These are phyloP conservation scores for Triadica sebifera DNA, from an alignment of 345 rosid species.

Conservation along the genomic window DNA sequence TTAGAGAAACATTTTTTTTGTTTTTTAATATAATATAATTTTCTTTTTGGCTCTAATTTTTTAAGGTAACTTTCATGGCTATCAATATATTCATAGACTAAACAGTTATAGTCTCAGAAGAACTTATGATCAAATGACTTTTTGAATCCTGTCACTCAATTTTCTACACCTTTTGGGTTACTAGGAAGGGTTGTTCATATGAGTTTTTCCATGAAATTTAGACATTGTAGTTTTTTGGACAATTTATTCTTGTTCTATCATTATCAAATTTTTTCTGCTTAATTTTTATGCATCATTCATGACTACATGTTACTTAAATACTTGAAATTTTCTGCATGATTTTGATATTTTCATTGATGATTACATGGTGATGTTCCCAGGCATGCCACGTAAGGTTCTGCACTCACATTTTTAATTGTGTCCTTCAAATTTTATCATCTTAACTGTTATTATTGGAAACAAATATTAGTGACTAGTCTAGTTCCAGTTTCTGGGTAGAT, in stretches of 20 bases:
- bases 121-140: slow-evolving; percentile 77
- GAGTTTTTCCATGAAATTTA: slow-evolving; percentile 24
- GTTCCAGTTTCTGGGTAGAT: too few species aligned
- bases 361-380: neutral
- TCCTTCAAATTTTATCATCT: too few species aligned
- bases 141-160: too few species aligned
- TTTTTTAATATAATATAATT: neutral
- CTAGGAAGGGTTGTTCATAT: slow-evolving; percentile 74
- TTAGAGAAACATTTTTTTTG: neutral
- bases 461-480: too few species aligned
- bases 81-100: neutral
- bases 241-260: too few species aligned
- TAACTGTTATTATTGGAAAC: too few species aligned
- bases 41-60: neutral
- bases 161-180: slow-evolving; percentile 50
- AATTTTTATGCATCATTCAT: neutral
- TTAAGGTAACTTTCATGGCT: neutral
- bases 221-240: neutral
- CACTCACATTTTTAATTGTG: neutral
- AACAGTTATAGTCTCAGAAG: too few species aligned
- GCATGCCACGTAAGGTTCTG: neutral
- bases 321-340: neutral
- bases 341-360: neutral
- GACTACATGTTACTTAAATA: neutral
- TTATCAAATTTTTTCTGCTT: too few species aligned